These are phyloP conservation scores for Geoglossum cookeanum DNA, from an alignment of 2,329 filamentous ascomycete species.

Conservation along the genomic window DNA sequence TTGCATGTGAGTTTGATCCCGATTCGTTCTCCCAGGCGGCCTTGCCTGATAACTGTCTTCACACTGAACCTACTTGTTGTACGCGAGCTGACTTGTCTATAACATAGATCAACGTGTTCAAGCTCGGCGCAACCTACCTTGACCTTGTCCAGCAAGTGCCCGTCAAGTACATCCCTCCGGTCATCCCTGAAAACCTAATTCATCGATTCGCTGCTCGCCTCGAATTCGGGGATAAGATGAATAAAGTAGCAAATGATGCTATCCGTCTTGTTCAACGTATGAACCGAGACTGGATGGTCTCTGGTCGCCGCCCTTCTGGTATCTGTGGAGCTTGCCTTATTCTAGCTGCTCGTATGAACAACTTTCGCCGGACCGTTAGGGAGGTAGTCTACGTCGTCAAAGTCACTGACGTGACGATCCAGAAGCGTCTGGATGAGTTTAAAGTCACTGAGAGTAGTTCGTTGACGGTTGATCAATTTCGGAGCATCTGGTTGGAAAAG, in stretches of 20 bases:
- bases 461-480: conserved; percentile 75
- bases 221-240: conserved; percentile 68
- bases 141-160: conserved; percentile 41
- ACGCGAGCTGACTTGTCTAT: background rate
- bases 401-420: conserved; percentile 82
- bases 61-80: background rate
- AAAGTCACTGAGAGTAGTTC: conserved; percentile 67
- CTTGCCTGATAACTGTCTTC: background rate
- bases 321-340: conserved; percentile 89
- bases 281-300: conserved; percentile 94
- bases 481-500: conserved; percentile 53
- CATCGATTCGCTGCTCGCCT: conserved; percentile 79
- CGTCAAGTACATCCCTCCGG: conserved; percentile 33
- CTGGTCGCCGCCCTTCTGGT: conserved; percentile 79
- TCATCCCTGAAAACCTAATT: conserved; percentile 79
- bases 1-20: conserved; percentile 26
- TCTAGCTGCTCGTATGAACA: conserved; percentile 93
- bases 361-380: conserved; percentile 77
- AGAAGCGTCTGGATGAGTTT: conserved; percentile 82
- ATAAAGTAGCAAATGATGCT: conserved; percentile 74
- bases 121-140: conserved; percentile 79
- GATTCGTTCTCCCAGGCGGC: background rate
- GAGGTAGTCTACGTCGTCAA: conserved; percentile 98
- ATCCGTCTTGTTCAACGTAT: conserved; percentile 77
- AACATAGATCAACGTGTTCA: conserved; percentile 64